These are phyloP conservation scores for Xerocomus amazonicus DNA, from an alignment of 1,284 basidiomycete genomes.

Conservation along the genomic window DNA sequence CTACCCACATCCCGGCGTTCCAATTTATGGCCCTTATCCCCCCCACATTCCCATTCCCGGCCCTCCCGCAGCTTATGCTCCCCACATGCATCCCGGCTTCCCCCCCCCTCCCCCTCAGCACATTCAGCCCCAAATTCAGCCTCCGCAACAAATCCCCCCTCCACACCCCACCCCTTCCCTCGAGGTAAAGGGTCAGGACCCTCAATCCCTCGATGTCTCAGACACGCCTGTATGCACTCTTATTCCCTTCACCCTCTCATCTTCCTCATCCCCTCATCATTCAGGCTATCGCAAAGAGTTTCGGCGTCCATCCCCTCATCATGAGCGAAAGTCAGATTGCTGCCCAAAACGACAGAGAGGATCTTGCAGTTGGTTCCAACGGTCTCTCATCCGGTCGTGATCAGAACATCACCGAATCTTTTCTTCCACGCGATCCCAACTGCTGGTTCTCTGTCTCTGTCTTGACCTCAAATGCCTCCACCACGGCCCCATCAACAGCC, in stretches of 20 bases:
- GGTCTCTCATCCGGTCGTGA: slow-evolving; percentile 68
- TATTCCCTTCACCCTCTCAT: background rate
- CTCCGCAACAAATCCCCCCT: slow-evolving; percentile 31
- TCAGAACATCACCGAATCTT: slow-evolving; percentile 49
- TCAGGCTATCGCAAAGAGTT: slow-evolving; percentile 71
- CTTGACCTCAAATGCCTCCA: slow-evolving; percentile 41
- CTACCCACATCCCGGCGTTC: slow-evolving; percentile 41
- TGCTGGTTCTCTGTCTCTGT: slow-evolving; percentile 58
- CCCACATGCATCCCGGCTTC: slow-evolving; percentile 53
- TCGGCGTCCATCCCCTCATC: slow-evolving; percentile 70
- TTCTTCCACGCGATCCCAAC: slow-evolving; percentile 55
- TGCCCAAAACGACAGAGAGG: slow-evolving; percentile 55
- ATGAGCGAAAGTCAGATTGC: slow-evolving; percentile 58
- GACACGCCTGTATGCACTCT: slow-evolving; percentile 49
- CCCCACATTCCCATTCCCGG: slow-evolving; percentile 46
- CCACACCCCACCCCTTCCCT: slow-evolving; percentile 24
- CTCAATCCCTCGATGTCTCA: slow-evolving; percentile 72
- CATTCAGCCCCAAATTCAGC: slow-evolving; percentile 32
- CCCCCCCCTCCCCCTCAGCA: slow-evolving; percentile 43
- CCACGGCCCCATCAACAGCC: slow-evolving; percentile 30
- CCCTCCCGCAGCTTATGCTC: slow-evolving; percentile 48
- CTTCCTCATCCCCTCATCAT: slow-evolving; percentile 6
- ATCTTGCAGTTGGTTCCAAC: slow-evolving; percentile 68
- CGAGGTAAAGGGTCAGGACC: slow-evolving; percentile 69
- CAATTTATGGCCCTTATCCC: slow-evolving; percentile 44